A percentile compares a stretch with the other conserved stretches of the same genome.
Evolutionary conservation across 2,329 filamentous ascomycete species (phyloP).

Genomic region (Trichoderma koningiopsis): DNA sequence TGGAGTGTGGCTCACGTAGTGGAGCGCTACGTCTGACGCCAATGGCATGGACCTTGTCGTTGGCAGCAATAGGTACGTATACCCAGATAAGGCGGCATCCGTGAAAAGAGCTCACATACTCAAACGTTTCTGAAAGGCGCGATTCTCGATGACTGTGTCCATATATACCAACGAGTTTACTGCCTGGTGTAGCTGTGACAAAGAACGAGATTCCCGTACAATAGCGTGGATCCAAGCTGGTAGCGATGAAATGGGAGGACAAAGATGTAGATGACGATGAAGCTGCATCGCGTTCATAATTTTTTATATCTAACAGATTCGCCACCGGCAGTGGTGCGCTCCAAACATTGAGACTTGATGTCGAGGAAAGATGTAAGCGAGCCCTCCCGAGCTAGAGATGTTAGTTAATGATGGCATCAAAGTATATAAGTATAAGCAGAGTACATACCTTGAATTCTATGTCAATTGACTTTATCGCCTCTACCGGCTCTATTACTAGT

Average conservation of each 20-base stretch:
- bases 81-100: neutral
- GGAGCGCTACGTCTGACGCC: neutral
- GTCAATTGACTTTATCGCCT: neutral
- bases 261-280: neutral
- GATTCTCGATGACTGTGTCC: neutral
- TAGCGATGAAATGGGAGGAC: neutral
- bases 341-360: neutral
- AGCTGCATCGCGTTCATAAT: too few relatives aligned
- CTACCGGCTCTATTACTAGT: neutral
- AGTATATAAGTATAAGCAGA: too few relatives aligned
- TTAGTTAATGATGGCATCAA: neutral
- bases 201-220: slow-evolving; percentile 12
- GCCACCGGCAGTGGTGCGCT: neutral
- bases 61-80: neutral
- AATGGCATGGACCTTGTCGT: neutral
- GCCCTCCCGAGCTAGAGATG: neutral
- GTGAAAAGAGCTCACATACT: neutral
- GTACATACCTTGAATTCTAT: neutral
- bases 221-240: neutral
- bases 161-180: neutral
- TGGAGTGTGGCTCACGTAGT: neutral
- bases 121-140: neutral
- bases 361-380: neutral
- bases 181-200: neutral
- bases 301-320: neutral